Percentiles rank a stretch among this genome's conserved stretches.
Conservation (phyloP, 2,329 filamentous ascomycete species). For the Penicillium sp. region DNA sequence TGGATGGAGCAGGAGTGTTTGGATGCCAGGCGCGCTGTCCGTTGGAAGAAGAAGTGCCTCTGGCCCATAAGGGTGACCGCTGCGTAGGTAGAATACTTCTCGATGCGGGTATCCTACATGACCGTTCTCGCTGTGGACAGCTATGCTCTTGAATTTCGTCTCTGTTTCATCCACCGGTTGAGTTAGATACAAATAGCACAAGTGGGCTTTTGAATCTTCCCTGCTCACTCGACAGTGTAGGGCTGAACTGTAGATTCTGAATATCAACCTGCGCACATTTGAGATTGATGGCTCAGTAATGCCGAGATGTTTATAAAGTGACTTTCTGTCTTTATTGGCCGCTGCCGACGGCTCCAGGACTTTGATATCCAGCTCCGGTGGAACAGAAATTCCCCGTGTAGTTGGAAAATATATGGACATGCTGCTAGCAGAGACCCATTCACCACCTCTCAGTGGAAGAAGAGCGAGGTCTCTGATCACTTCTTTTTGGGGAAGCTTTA, state of each 20-base stretch:
- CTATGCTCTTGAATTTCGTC: not conserved
- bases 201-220: constrained; percentile 1
- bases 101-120: not conserved
- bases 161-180: not conserved
- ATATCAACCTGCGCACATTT: not conserved
- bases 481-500: not conserved
- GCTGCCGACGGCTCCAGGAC: not conserved
- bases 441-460: not conserved
- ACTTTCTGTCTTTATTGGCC: not conserved
- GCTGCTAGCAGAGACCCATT: not conserved
- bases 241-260: not conserved
- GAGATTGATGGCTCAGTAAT: not conserved
- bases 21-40: constrained; percentile 3
- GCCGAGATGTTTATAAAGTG: not conserved
- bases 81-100: constrained; percentile 1
- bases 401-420: not conserved
- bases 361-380: not conserved
- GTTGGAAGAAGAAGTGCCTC: constrained; percentile 5
- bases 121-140: not conserved
- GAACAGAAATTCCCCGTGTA: not conserved
- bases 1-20: constrained; percentile 6
- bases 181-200: constrained; percentile 6
- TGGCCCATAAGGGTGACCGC: constrained; percentile 7
- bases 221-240: not conserved
- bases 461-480: not conserved